These are phyloP conservation scores for Xylaria sp. DNA, from an alignment of 2,329 filamentous ascomycete species.

Conservation along the genomic window DNA sequence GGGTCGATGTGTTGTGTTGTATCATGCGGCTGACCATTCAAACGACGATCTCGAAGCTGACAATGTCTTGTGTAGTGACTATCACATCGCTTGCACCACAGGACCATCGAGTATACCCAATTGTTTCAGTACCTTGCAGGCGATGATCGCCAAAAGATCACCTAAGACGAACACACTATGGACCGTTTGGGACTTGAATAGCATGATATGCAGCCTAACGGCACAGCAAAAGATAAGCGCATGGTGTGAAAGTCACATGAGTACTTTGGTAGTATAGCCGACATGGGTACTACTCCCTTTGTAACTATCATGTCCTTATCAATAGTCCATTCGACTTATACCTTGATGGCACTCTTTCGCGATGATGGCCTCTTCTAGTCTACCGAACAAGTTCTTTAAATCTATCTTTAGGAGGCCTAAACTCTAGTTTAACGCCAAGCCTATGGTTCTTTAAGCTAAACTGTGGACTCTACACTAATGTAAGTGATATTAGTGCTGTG, in stretches of 20 bases:
- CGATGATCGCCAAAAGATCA: conserved; percentile 13
- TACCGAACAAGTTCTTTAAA: not conserved
- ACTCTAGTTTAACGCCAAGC: conserved; percentile 11
- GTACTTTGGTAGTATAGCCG: not conserved
- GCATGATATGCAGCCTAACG: conserved; percentile 22
- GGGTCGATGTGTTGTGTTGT: not conserved
- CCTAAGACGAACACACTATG: conserved; percentile 17
- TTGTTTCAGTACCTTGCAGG: conserved; percentile 34
- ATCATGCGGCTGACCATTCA: conserved; percentile 26
- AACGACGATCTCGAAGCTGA: conserved; percentile 17
- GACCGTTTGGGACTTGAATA: conserved; percentile 16
- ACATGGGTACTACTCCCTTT: conserved; percentile 1
- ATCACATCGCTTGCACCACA: conserved; percentile 8
- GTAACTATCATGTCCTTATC: not conserved
- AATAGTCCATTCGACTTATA: conserved; percentile 3
- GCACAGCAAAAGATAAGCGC: conserved; percentile 28
- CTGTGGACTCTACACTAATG: not conserved
- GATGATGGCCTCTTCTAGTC: conserved; percentile 7
- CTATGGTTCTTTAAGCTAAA: conserved; percentile 1
- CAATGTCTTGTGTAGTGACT: conserved; percentile 12
- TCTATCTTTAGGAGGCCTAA: not conserved
- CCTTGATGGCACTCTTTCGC: not conserved
- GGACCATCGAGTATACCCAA: conserved; percentile 1
- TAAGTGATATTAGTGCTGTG: conserved; percentile 13
- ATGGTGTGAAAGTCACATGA: conserved; percentile 34